These are phyloP conservation scores for Fusarium penzigii DNA, from an alignment of 2,329 filamentous ascomycete species.

Conservation along the genomic window DNA sequence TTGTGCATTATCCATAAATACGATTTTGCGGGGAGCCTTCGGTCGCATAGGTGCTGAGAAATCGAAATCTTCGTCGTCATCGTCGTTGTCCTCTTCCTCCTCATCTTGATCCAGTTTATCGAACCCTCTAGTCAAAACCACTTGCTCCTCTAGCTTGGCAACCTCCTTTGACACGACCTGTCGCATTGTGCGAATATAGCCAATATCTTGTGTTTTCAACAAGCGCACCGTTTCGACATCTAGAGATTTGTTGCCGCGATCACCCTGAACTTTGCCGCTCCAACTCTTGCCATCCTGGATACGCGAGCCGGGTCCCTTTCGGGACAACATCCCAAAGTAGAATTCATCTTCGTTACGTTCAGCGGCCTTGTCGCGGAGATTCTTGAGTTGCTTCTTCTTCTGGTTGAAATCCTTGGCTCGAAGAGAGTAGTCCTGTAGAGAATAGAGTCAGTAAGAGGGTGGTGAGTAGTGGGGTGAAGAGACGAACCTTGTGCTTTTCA, in stretches of 20 bases:
- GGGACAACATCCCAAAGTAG: constrained; percentile 69
- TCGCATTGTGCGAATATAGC: constrained; percentile 63
- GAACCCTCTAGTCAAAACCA: constrained; percentile 45
- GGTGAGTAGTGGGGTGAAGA: constrained; percentile 2
- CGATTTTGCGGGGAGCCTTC: constrained; percentile 48
- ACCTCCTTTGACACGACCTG: constrained; percentile 62
- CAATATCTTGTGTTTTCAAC: constrained; percentile 69
- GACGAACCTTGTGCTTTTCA: constrained; percentile 84
- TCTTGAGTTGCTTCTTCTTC: constrained; percentile 63
- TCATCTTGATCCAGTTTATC: constrained; percentile 39
- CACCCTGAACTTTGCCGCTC: constrained; percentile 57
- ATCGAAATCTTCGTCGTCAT: constrained; percentile 36
- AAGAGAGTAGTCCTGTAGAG: constrained; percentile 59
- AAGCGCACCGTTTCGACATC: constrained; percentile 59
- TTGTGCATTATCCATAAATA: constrained; percentile 49
- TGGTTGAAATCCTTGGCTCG: constrained; percentile 66
- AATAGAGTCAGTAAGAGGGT: constrained; percentile 11
- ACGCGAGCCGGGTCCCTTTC: constrained; percentile 54
- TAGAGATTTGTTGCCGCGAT: constrained; percentile 58
- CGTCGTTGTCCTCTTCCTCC: constrained; percentile 32
- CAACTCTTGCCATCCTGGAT: constrained; percentile 52
- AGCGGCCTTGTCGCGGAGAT: constrained; percentile 60
- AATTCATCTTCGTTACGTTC: constrained; percentile 74
- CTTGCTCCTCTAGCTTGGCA: constrained; percentile 53
- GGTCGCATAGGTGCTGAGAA: constrained; percentile 31